phyloP scores from a whole-genome alignment of 164 flowering plant genomes.

The Houttuynia cordata region DNA sequence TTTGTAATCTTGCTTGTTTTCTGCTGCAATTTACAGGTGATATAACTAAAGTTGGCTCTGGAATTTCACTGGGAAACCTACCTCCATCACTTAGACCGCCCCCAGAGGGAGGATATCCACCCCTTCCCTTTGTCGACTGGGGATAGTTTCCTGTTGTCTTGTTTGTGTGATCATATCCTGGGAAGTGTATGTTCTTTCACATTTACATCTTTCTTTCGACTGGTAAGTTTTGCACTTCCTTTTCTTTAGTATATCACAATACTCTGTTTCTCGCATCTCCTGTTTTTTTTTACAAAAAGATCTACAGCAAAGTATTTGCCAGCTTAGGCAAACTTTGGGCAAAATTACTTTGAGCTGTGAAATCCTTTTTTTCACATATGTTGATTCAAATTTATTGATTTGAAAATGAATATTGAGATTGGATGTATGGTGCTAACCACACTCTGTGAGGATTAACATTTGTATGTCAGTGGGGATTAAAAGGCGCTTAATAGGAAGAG shows the following conservation, averaged over 20 bases:
- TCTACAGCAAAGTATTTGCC: too few species aligned
- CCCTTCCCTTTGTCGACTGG: slow-evolving; percentile 75
- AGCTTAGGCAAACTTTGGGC: too few species aligned
- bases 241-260: too few species aligned
- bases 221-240: background rate
- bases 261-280: background rate
- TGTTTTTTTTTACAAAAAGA: too few species aligned
- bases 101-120: slow-evolving; percentile 81
- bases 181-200: background rate
- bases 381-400: too few species aligned
- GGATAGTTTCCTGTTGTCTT: slow-evolving; percentile 27
- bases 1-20: background rate
- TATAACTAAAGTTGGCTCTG: slow-evolving; percentile 24
- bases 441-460: too few species aligned
- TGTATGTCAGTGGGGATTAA: too few species aligned
- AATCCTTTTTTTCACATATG: too few species aligned
- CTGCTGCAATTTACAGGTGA: slow-evolving; percentile 25
- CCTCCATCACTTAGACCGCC: slow-evolving; percentile 88
- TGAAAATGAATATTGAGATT: too few species aligned
- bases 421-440: too few species aligned
- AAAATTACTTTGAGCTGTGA: too few species aligned
- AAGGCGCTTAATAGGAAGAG: too few species aligned
- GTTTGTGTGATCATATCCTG: background rate
- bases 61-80: slow-evolving; percentile 55
- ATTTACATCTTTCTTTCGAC: background rate